A percentile compares a stretch with the other conserved stretches of the same genome.
These are phyloP conservation scores for Silene latifolia DNA, from an alignment of 148 eudicot genomes.

Conservation along the genomic window DNA sequence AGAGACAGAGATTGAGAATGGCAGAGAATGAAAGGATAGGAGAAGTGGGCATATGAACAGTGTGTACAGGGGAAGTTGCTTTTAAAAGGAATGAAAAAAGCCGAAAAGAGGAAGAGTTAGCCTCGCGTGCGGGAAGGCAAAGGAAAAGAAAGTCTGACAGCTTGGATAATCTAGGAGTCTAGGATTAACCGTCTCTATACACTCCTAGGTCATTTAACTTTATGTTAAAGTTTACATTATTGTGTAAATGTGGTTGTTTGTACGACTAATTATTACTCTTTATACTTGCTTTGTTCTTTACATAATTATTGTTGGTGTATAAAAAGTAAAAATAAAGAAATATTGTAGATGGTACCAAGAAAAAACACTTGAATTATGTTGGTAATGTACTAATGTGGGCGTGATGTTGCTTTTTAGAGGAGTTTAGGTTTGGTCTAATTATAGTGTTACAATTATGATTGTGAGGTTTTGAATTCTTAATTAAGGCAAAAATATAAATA, in stretches of 20 bases:
- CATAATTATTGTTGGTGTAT: too few species aligned
- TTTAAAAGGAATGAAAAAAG: not conserved
- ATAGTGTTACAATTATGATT: too few species aligned
- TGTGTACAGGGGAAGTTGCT: not conserved
- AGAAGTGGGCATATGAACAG: not conserved
- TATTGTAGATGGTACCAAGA: too few species aligned
- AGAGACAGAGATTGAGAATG: constrained; percentile 1
- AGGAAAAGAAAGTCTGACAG: constrained; percentile 22
- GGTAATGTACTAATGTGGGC: too few species aligned
- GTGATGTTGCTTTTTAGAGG: too few species aligned
- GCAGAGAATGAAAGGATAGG: constrained; percentile 6
- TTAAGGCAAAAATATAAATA: too few species aligned
- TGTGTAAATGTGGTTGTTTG: not conserved
- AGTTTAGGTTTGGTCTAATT: too few species aligned
- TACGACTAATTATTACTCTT: not conserved
- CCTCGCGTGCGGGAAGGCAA: constrained; percentile 40
- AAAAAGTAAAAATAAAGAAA: too few species aligned
- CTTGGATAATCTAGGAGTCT: constrained; percentile 14
- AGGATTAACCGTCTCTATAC: not conserved
- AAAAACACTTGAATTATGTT: too few species aligned
- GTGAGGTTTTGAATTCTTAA: too few species aligned
- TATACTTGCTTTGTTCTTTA: not conserved
- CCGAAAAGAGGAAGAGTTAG: not conserved
- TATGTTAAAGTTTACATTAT: not conserved
- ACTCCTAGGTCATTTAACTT: not conserved